Evolutionary conservation across 2,329 filamentous ascomycete species (phyloP).

Genomic region (Westerdykella sp.): DNA sequence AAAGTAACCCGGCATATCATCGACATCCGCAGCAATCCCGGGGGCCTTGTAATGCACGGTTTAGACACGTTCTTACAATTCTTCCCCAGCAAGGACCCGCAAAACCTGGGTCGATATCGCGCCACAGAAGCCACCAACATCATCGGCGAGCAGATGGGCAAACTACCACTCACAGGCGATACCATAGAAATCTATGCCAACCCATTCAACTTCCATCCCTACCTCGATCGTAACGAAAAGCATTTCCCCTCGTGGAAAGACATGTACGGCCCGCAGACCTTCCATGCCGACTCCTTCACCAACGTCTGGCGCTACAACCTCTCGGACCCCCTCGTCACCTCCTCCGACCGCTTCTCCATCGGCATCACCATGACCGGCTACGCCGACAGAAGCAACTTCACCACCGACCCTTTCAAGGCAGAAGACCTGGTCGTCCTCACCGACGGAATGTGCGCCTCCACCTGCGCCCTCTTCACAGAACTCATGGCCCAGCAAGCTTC

Average conservation of each 20-base stretch:
- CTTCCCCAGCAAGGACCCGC: slow-evolving; percentile 44
- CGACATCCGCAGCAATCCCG: slow-evolving; percentile 57
- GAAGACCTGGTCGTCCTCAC: slow-evolving; percentile 38
- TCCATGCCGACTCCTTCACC: slow-evolving; percentile 36
- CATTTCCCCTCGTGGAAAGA: slow-evolving; percentile 32
- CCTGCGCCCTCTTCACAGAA: slow-evolving; percentile 44
- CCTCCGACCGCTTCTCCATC: slow-evolving; percentile 21
- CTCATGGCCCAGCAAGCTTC: slow-evolving; percentile 41
- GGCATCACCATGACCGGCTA: slow-evolving; percentile 30
- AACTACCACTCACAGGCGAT: slow-evolving; percentile 8
- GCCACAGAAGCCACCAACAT: slow-evolving; percentile 34
- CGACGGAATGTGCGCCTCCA: slow-evolving; percentile 43
- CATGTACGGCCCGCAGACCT: slow-evolving; percentile 31
- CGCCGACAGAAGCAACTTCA: slow-evolving; percentile 19
- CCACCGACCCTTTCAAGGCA: slow-evolving; percentile 31
- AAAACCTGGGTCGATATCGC: slow-evolving; percentile 44
- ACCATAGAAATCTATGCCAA: slow-evolving; percentile 24
- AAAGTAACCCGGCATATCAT: slow-evolving; percentile 56
- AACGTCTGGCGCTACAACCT: slow-evolving; percentile 36
- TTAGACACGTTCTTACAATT: slow-evolving; percentile 49
- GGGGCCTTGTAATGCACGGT: slow-evolving; percentile 44
- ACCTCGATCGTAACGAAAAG: slow-evolving; percentile 18
- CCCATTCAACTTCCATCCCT: slow-evolving; percentile 33
- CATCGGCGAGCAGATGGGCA: slow-evolving; percentile 19
- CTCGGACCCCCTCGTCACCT: slow-evolving; percentile 28